Conservation (phyloP, 805 yeast species). For the Hagleromyces aurorensis region DNA sequence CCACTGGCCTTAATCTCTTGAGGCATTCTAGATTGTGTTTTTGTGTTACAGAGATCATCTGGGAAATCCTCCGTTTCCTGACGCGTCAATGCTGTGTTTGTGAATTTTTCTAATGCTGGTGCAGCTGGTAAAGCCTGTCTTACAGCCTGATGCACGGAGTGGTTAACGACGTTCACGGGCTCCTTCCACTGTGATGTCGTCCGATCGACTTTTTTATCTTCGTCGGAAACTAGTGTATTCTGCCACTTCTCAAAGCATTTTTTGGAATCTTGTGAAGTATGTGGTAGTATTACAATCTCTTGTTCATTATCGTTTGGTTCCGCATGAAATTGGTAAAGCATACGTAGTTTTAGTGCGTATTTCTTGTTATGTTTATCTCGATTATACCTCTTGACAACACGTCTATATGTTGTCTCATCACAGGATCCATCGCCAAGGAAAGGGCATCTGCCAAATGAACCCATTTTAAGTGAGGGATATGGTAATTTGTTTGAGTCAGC, state of each 20-base stretch:
- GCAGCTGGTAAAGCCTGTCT: too few species aligned
- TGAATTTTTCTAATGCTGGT: conserved; percentile 6
- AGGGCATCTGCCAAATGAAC: conserved; percentile 62
- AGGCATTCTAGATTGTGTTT: conserved; percentile 19
- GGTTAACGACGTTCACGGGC: too few species aligned
- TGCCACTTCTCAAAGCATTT: conserved; percentile 15
- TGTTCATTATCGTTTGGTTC: conserved; percentile 14
- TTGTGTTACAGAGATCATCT: conserved; percentile 23
- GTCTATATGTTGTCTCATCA: conserved; percentile 23
- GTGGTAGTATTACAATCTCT: conserved; percentile 18
- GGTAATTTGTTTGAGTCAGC: conserved; percentile 32
- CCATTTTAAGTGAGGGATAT: conserved; percentile 27
- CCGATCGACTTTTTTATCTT: conserved; percentile 2
- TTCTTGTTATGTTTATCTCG: conserved; percentile 27
- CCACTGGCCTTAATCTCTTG: conserved; percentile 34
- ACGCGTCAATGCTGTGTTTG: conserved; percentile 10
- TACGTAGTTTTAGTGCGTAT: conserved; percentile 27
- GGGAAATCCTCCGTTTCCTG: conserved; percentile 30
- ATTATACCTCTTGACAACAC: conserved; percentile 26
- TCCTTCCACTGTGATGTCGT: conserved; percentile 37
- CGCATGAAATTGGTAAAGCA: conserved; percentile 26
- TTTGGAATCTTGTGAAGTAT: conserved; percentile 18
- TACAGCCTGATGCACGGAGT: too few species aligned
- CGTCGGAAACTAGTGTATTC: conserved; percentile 2
- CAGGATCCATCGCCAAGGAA: conserved; percentile 53